A percentile compares a stretch with the other conserved stretches of the same genome.
Evolutionary conservation across 2,329 filamentous ascomycete species (phyloP).

Genomic region (Diaporthe ampelina): DNA sequence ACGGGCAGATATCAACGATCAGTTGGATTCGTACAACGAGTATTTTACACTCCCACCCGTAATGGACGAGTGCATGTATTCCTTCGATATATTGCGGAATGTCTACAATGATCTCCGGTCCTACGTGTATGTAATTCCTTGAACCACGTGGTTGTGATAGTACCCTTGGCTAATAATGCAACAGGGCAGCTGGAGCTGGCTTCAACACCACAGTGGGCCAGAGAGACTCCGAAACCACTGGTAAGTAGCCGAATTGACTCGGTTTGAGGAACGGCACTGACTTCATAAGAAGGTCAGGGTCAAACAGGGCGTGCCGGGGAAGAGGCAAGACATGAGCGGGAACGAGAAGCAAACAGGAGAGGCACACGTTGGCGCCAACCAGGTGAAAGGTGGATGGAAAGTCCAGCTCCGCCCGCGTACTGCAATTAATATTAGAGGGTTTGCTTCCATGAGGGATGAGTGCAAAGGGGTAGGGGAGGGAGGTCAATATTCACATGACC

Average conservation of each 20-base stretch:
- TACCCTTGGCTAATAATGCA: neutral
- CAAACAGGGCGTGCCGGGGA: neutral
- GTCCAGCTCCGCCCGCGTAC: no score
- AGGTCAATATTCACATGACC: no score
- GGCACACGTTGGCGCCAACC: no score
- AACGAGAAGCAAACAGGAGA: no score
- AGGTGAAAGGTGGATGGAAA: no score
- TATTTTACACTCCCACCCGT: no score
- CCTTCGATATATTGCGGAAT: neutral
- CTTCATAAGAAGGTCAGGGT: neutral
- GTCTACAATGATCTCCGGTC: neutral
- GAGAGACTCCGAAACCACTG: neutral
- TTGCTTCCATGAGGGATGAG: no score
- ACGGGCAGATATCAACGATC: neutral
- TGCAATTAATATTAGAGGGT: no score
- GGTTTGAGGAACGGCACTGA: neutral
- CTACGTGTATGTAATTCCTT: neutral
- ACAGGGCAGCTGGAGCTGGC: neutral
- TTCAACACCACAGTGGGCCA: neutral
- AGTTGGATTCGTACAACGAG: neutral
- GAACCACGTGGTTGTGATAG: neutral
- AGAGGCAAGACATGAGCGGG: no score
- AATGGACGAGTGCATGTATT: neutral
- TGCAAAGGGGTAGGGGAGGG: no score
- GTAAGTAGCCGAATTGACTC: neutral